Evolutionary conservation across 257 asterid species (phyloP), one percentile per base, ranked within the genome.

Genomic region (Forsythia viridissima): DNA sequence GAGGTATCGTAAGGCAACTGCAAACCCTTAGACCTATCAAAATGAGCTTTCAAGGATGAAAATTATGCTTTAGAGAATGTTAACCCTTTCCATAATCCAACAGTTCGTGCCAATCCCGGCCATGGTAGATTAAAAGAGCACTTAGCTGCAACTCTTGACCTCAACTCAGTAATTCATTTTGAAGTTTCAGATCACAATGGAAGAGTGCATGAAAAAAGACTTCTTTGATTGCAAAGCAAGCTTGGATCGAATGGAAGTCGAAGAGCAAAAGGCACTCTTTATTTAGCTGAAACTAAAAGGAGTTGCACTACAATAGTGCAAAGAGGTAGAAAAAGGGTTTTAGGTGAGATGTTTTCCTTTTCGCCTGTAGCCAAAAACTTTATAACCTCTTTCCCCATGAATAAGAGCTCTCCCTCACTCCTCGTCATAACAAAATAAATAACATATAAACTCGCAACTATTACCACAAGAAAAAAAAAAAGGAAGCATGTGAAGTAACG

Each of bases 391-490:
- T 59, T 59, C 65, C 70, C 73, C 59, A 66, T 68, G 74, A 71
- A 71, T 74, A 74, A 42, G 70, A 36, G 36, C 41, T 38, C 69
- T 55, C 73, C 76, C n/a, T 70, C 67, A 68, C 78, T 77, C 36
- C 63, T 79, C 42, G 39, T 68, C 36, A 41, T 46, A 20, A 73
- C 36, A 72, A 71, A 1, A 6, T 18, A 66, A 65, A 39, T 48
- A 52, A n/a, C 44, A 76, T 72, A 38, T 20, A 30, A 77, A 37
- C 73, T 69, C 55, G 8, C 75, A 55, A 78, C 40, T 11, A 72
- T 51, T 76, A 76, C 40, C 67, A 52, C 13, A 73, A 59, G 9
- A 11, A 75, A 69, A 43, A 68, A 2, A 55, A n/a, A 55, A 63
- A 76, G 16, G 51, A 71, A 76, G 65, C 66, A 68, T 8, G 79